These are phyloP conservation scores for Anastatica hierochuntica DNA, from an alignment of 345 rosid species.

Conservation along the genomic window DNA sequence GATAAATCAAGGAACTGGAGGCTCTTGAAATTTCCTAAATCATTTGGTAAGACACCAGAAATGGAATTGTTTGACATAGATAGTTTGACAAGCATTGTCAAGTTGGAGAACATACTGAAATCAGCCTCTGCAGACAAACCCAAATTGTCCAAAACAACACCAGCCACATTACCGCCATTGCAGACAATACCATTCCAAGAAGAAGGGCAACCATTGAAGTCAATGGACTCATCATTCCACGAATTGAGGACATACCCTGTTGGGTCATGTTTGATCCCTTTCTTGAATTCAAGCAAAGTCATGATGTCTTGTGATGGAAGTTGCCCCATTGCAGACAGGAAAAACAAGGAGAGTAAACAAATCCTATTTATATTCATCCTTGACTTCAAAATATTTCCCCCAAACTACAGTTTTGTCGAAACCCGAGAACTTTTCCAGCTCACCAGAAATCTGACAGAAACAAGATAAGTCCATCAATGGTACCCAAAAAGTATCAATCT, in stretches of 20 bases:
- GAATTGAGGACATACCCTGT: slow-evolving; percentile 87
- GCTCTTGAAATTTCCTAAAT: slow-evolving; percentile 50
- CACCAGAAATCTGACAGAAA: slow-evolving; percentile 17
- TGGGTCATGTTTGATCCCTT: slow-evolving; percentile 92
- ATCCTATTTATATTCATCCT: slow-evolving; percentile 47
- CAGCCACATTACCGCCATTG: slow-evolving; percentile 86
- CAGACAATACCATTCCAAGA: slow-evolving; percentile 96
- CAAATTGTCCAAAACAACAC: slow-evolving; percentile 68
- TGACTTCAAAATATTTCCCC: neutral
- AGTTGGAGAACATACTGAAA: slow-evolving; percentile 67
- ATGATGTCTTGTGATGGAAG: slow-evolving; percentile 96
- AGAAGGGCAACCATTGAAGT: slow-evolving; percentile 92
- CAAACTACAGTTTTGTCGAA: slow-evolving; percentile 12
- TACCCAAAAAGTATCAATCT: neutral
- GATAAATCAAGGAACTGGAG: slow-evolving; percentile 81
- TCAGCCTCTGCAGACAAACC: slow-evolving; percentile 75
- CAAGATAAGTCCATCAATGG: neutral
- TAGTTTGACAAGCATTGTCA: slow-evolving; percentile 78
- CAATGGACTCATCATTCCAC: slow-evolving; percentile 94
- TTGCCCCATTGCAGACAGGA: slow-evolving; percentile 59
- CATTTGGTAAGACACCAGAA: slow-evolving; percentile 53
- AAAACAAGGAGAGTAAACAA: slow-evolving; percentile 34
- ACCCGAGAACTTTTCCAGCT: slow-evolving; percentile 6
- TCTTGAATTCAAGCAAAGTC: slow-evolving; percentile 89
- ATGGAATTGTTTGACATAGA: slow-evolving; percentile 90